A percentile compares a stretch with the other conserved stretches of the same genome.
phyloP scores from a whole-genome alignment of 345 rosid genomes.

The Moringa oleifera region DNA sequence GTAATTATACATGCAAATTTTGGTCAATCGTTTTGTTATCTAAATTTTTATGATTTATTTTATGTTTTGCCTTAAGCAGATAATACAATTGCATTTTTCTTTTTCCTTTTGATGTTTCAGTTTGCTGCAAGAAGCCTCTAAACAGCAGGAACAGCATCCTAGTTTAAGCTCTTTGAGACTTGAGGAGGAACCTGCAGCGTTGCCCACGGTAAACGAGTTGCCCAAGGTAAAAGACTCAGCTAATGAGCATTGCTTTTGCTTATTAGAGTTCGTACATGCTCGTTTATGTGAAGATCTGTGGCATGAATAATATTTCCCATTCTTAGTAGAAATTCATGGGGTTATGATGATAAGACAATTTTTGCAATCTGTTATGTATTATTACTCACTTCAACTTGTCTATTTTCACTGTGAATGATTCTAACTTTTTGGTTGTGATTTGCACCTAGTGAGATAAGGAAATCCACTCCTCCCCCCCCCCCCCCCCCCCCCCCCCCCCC shows the following conservation, averaged over 20 bases:
- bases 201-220: slow-evolving; percentile 49
- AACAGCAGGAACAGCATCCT: slow-evolving; percentile 25
- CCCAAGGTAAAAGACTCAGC: too few species aligned
- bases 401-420: not conserved
- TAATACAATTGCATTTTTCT: slow-evolving; percentile 1
- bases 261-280: too few species aligned
- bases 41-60: too few species aligned
- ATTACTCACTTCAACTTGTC: not conserved
- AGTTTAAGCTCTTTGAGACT: slow-evolving; percentile 24
- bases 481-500: too few species aligned
- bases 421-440: not conserved
- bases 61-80: not conserved
- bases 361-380: not conserved
- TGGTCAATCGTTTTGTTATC: not conserved
- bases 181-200: slow-evolving; percentile 43
- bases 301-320: too few species aligned
- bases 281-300: too few species aligned
- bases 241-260: too few species aligned
- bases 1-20: slow-evolving; percentile 21
- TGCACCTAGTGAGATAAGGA: too few species aligned
- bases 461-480: too few species aligned
- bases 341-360: too few species aligned
- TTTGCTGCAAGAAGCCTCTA: slow-evolving; percentile 32
- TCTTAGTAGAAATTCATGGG: too few species aligned
- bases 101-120: slow-evolving; percentile 25